Evolutionary conservation across 176 grass and related monocot genomes (phyloP), one percentile per base, ranked within the genome.

Genomic region (Carex cristatella): DNA sequence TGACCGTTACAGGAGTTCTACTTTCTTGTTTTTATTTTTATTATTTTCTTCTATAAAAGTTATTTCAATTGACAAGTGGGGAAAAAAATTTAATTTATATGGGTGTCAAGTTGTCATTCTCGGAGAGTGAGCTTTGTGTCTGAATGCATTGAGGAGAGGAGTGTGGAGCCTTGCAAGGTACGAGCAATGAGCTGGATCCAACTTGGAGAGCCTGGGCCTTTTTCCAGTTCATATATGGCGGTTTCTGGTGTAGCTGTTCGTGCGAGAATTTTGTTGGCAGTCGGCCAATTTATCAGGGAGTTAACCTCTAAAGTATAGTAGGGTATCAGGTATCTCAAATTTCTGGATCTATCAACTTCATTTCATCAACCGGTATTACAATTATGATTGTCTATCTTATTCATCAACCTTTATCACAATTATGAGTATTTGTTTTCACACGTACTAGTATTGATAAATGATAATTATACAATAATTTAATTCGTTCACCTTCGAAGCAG

Each of bases 121-220:
- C 15, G 51, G 51, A 78, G 10, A 57, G 12, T 33, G 74, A 35
- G 33, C 33, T 57, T 56, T 77, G 6, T 42, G 68, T 71, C 68
- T 44, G 68, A 33, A 71, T 71, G 68, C 68, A 10, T 44, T 44
- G 68, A 70, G 37, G 37, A 16, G 68, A 70, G 37, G 37, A 38
- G 65, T 69, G 76, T 79, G 77, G 46, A 56, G 73, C 42, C 53
- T 61, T 10, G 55, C 23, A 81, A 18, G 16, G 63, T 35, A 69
- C 28, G 14, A 33, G 46, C 44, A 13, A 53, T 66, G 61, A 67
- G 81, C 62, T 83, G 81, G 81, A 83, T 51, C 32, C 81, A 68
- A 60, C 81, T 83, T 48, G 42, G 9, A 28, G 16, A 5, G 2
- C 18, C 8, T 54, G 58, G 69, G 27, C 11, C 7, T 63, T 81